phyloP scores from a whole-genome alignment of 805 yeast genomes.

The Hanseniaspora jakobsenii region DNA sequence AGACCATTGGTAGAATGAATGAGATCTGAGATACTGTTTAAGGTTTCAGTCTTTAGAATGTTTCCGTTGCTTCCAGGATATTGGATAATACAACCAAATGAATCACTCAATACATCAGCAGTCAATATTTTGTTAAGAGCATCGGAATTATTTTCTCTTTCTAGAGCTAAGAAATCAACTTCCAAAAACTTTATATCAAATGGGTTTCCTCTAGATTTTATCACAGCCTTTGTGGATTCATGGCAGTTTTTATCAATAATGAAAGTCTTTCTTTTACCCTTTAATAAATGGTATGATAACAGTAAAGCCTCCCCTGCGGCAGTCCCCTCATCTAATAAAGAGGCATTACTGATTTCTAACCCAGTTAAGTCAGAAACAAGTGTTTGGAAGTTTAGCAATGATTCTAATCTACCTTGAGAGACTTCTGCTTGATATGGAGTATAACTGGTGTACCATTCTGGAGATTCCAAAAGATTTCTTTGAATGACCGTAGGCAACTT shows the following conservation, averaged over 20 bases:
- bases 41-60: slow-evolving; percentile 37
- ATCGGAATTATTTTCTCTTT: slow-evolving; percentile 18
- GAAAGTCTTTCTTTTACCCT: slow-evolving; percentile 55
- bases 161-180: slow-evolving; percentile 36
- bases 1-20: slow-evolving; percentile 65
- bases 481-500: slow-evolving; percentile 82
- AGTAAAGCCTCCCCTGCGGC: slow-evolving; percentile 98
- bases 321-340: slow-evolving; percentile 88
- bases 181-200: slow-evolving; percentile 52
- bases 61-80: slow-evolving; percentile 85
- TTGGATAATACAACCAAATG: slow-evolving; percentile 78
- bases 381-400: slow-evolving; percentile 87
- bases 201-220: slow-evolving; percentile 67
- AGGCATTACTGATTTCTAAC: slow-evolving; percentile 86
- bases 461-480: slow-evolving; percentile 81
- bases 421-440: slow-evolving; percentile 98
- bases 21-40: slow-evolving; percentile 45
- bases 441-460: slow-evolving; percentile 97
- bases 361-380: slow-evolving; percentile 83
- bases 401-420: slow-evolving; percentile 89
- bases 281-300: slow-evolving; percentile 53
- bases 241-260: slow-evolving; percentile 68
- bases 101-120: slow-evolving; percentile 32
- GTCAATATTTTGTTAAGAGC: slow-evolving; percentile 22
- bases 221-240: slow-evolving; percentile 74